Conservation (phyloP, 2,329 filamentous ascomycete genomes). For the Thielaviopsis euricoi region DNA sequence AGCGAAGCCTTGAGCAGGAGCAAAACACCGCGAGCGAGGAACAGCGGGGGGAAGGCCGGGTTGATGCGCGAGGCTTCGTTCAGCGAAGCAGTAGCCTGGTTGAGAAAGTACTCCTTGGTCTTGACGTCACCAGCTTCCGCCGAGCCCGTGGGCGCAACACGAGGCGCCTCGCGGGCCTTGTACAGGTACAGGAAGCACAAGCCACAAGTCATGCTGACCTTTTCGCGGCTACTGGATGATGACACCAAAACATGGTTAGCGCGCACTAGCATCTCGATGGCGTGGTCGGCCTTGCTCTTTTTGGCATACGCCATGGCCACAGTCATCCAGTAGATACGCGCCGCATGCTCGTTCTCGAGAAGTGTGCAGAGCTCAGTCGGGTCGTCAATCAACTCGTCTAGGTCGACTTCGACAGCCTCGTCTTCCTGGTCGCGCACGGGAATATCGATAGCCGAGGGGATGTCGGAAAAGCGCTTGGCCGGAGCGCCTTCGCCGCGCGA, state of each 20-base stretch:
- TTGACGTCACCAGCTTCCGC: conserved; percentile 52
- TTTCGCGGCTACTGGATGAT: conserved; percentile 59
- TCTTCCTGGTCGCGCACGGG: conserved; percentile 50
- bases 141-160: conserved; percentile 43
- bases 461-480: conserved; percentile 46
- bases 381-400: conserved; percentile 82
- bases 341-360: conserved; percentile 83
- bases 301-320: conserved; percentile 94
- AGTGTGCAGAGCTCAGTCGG: conserved; percentile 88
- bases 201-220: conserved; percentile 67
- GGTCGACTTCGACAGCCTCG: conserved; percentile 77
- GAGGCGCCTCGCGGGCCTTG: conserved; percentile 68
- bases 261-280: conserved; percentile 56
- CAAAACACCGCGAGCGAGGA: conserved; percentile 78
- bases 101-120: conserved; percentile 86
- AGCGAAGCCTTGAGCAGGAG: conserved; percentile 76
- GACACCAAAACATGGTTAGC: conserved; percentile 58
- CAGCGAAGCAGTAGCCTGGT: conserved; percentile 74
- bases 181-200: conserved; percentile 83
- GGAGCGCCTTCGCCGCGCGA: conserved; percentile 20
- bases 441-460: conserved; percentile 49
- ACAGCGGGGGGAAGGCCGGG: conserved; percentile 79
- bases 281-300: conserved; percentile 80
- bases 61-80: conserved; percentile 95
- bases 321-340: conserved; percentile 94